A percentile compares a stretch with the other conserved stretches of the same genome.
Conservation (phyloP, 805 yeast genomes). For the Kuraishia ogatae region DNA sequence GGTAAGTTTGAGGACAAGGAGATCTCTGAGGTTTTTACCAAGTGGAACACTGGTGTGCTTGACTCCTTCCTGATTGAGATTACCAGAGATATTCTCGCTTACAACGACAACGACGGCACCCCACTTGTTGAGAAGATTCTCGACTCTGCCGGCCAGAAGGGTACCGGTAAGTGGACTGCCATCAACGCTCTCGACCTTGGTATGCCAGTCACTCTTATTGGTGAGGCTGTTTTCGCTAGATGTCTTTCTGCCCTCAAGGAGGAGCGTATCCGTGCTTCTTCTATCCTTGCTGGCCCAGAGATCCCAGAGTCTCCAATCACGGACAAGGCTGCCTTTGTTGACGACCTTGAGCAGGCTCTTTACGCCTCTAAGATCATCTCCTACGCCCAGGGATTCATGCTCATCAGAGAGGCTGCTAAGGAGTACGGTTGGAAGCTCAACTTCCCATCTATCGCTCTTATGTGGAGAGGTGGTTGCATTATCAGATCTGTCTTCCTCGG, state of each 20-base stretch:
- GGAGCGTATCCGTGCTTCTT: slow-evolving; percentile 86
- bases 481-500: slow-evolving; percentile 97
- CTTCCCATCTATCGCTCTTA: slow-evolving; percentile 92
- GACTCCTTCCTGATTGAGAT: slow-evolving; percentile 96
- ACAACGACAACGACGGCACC: slow-evolving; percentile 81
- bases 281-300: slow-evolving; percentile 70
- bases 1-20: slow-evolving; percentile 87
- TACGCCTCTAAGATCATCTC: slow-evolving; percentile 98
- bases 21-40: slow-evolving; percentile 84
- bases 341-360: slow-evolving; percentile 93
- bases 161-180: slow-evolving; percentile 99
- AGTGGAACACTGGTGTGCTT: slow-evolving; percentile 96
- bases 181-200: slow-evolving; percentile 96
- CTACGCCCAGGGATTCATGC: slow-evolving; percentile 99
- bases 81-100: slow-evolving; percentile 89
- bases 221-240: slow-evolving; percentile 98
- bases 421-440: slow-evolving; percentile 96
- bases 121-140: slow-evolving; percentile 94
- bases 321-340: slow-evolving; percentile 79
- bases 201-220: slow-evolving; percentile 96
- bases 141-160: slow-evolving; percentile 98
- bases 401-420: slow-evolving; percentile 95
- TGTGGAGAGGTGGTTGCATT: slow-evolving; percentile 99
- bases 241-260: slow-evolving; percentile 86
- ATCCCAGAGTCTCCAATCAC: slow-evolving; percentile 53